Percentiles rank a stretch among this genome's conserved stretches.
Evolutionary conservation across 2,329 filamentous ascomycete genomes (phyloP).

Genomic region (Pochonia chlamydosporia): DNA sequence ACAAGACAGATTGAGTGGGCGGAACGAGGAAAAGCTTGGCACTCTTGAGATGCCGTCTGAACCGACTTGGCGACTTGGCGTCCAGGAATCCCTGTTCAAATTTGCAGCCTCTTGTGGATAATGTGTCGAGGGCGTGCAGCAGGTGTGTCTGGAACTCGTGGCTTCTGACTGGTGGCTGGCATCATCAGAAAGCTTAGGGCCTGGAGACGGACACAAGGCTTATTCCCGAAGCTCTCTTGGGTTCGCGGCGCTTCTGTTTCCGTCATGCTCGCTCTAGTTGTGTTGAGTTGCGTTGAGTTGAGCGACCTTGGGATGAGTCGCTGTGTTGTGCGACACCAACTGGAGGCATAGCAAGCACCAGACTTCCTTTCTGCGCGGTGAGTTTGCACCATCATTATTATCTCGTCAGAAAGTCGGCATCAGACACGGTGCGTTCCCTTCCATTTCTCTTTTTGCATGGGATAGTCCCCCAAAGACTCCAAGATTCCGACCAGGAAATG

Average conservation of each 20-base stretch:
- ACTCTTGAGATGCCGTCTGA: slow-evolving; percentile 31
- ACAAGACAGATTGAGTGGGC: slow-evolving; percentile 2
- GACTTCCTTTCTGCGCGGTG: too few relatives aligned
- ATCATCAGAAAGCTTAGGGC: too few relatives aligned
- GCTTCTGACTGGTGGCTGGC: background rate
- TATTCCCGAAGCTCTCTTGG: slow-evolving; percentile 6
- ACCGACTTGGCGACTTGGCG: slow-evolving; percentile 35
- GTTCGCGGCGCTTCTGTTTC: too few relatives aligned
- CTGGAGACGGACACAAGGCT: slow-evolving; percentile 5
- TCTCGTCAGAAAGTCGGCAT: too few relatives aligned
- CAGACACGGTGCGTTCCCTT: too few relatives aligned
- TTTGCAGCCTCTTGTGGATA: slow-evolving; percentile 1
- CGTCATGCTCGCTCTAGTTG: background rate
- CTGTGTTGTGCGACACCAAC: too few relatives aligned
- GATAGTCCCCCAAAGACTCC: too few relatives aligned
- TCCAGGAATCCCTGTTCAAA: slow-evolving; percentile 10
- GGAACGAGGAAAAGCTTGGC: slow-evolving; percentile 14
- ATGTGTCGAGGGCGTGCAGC: background rate
- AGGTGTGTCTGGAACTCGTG: background rate
- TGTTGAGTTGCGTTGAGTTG: background rate
- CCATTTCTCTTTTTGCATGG: background rate
- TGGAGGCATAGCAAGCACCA: too few relatives aligned
- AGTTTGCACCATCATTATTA: too few relatives aligned
- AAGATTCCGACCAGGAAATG: background rate
- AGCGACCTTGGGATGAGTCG: too few relatives aligned